These are phyloP conservation scores for Boletus coccyginus DNA, from an alignment of 768 basidiomycete genomes.

Conservation along the genomic window DNA sequence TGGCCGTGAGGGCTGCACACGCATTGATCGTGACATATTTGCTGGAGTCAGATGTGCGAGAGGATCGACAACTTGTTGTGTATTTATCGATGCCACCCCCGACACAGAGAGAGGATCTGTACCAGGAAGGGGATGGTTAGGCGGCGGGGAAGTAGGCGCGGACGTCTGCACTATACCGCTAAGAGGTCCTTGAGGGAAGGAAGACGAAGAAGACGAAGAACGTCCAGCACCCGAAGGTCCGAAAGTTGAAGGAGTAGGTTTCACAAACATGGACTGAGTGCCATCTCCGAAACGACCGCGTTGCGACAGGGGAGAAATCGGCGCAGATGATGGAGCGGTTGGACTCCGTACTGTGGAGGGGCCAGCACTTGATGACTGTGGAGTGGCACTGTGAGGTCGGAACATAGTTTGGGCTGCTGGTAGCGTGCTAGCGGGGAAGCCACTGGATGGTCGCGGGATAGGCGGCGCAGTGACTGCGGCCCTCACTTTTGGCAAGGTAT, in stretches of 20 bases:
- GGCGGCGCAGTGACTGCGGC: conserved; percentile 20
- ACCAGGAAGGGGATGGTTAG: conserved; percentile 20
- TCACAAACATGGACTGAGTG: conserved; percentile 79
- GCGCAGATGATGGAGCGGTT: conserved; percentile 25
- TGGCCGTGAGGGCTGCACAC: conserved; percentile 66
- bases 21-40: conserved; percentile 71
- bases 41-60: conserved; percentile 59
- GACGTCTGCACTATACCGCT: conserved; percentile 8
- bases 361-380: conserved; percentile 55
- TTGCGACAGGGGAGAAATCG: conserved; percentile 48
- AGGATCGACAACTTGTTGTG: conserved; percentile 51
- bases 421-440: conserved; percentile 18
- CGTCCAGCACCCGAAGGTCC: conserved; percentile 34
- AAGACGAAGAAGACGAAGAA: conserved; percentile 37
- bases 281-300: conserved; percentile 71
- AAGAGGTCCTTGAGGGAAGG: conserved; percentile 21
- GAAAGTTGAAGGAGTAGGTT: conserved; percentile 40
- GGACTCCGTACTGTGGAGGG: conserved; percentile 39
- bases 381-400: conserved; percentile 32
- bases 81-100: conserved; percentile 4
- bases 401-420: conserved; percentile 21
- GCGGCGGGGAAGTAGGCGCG: neutral
- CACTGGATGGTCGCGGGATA: conserved; percentile 17
- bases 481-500: conserved; percentile 32
- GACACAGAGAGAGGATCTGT: conserved; percentile 14